Base-by-base conservation (phyloP, 2,329 filamentous ascomycete species). In the Aspergillus hortae region DNA sequence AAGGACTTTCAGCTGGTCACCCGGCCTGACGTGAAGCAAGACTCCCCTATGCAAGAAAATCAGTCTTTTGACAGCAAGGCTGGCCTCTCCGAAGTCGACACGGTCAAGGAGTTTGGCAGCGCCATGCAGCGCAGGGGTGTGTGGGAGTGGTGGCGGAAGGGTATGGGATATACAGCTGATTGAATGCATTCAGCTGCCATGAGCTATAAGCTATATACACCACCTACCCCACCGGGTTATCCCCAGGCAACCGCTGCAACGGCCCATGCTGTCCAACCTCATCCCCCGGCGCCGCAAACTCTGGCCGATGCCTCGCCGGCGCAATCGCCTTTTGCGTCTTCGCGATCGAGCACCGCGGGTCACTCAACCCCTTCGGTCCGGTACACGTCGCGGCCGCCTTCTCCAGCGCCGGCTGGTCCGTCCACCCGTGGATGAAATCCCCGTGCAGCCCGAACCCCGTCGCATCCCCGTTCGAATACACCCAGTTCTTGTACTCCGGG, bases 1-100 rank as follows among this genome's bases (percentile, higher is more conserved):
- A 90, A 90, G 59, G 86, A 90, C 66, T 90, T 86, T 48, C 83
- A 87, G 56, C 78, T 89, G 44, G 80, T 79, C 6, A 74, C 72
- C 14, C 79, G 81, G 57, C 81, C 83, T 9, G 78, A 69, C 3
- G 59, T 58, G 9, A 58, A 76, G 14, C 54, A 54, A 46, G 54
- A 19, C n/a, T 11, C 4, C n/a, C 3, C n/a, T 15, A 33, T 52
- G 54, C 32, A 54, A 14, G 41, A 19, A 14, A 30, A 27, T 33
- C 14, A 19, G 19, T 46, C 32, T 35, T n/a, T 19, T 36, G 33
- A 45, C 17, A 32, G 9, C 9, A 50, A 44, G n/a, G 45, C 21
- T 6, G 46, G 71, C 2, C 73, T 81, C 48, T 73, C 79, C 46
- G 86, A 90, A 67, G 79, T 84, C 1, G 78, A 79, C 3, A 81